A percentile compares a stretch with the other conserved stretches of the same genome.
Conservation (phyloP, 2,329 filamentous ascomycete species). For the Xylariaceae sp. region DNA sequence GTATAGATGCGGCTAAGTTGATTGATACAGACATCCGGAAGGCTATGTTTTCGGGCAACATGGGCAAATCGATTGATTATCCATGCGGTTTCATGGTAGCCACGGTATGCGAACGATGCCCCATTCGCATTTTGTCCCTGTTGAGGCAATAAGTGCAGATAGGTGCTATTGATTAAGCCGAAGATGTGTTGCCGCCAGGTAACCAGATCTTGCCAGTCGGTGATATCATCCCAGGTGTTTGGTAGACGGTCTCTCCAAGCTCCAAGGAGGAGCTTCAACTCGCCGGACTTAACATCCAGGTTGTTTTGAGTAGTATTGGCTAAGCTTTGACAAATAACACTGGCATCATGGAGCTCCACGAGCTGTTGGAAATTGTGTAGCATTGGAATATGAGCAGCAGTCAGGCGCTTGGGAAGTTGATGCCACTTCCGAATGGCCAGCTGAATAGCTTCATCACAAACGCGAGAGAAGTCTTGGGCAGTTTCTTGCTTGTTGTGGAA, state of each 20-base stretch:
- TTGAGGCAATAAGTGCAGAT: constrained; percentile 81
- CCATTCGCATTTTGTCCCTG: constrained; percentile 83
- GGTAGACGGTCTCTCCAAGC: constrained; percentile 95
- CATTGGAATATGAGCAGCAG: constrained; percentile 92
- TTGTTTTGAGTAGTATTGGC: constrained; percentile 83
- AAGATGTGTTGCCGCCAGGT: constrained; percentile 99
- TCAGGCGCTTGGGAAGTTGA: constrained; percentile 91
- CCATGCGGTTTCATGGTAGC: constrained; percentile 99
- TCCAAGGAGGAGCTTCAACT: constrained; percentile 90
- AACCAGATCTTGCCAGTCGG: constrained; percentile 98
- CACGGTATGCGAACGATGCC: constrained; percentile 93
- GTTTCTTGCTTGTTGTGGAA: constrained; percentile 88
- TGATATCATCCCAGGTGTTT: constrained; percentile 99
- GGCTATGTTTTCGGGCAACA: constrained; percentile 93
- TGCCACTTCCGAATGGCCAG: constrained; percentile 98
- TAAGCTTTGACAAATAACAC: constrained; percentile 92
- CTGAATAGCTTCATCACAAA: constrained; percentile 97
- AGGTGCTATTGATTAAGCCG: constrained; percentile 92
- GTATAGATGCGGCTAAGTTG: constrained; percentile 98
- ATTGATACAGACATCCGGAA: constrained; percentile 96
- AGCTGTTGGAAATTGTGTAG: constrained; percentile 98
- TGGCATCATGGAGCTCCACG: constrained; percentile 96
- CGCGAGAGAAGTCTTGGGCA: constrained; percentile 79
- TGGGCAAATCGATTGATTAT: constrained; percentile 99
- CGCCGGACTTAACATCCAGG: constrained; percentile 90